Evolutionary conservation across 2,329 filamentous ascomycete genomes (phyloP), one percentile per base, ranked within the genome.

Genomic region (Periconia digitata): DNA sequence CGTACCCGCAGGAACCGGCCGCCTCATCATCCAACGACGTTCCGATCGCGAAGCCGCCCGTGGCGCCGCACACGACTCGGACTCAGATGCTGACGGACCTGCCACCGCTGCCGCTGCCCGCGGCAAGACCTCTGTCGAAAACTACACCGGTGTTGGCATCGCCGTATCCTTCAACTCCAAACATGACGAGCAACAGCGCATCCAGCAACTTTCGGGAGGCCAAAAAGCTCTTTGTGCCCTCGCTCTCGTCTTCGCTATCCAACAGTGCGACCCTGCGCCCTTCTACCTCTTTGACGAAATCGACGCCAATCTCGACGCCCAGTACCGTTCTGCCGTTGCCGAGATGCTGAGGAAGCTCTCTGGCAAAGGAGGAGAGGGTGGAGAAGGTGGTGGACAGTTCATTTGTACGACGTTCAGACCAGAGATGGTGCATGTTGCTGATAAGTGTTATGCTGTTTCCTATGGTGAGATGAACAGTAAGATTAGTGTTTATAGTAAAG

Each of bases 211-310:
- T 54, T 95, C 89, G 61, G 94, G 94, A 78, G 94, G 94, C 24
- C 94, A 99, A 67, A 99, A 99, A 82, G 95, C 90, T 83, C 79
- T 97, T 53, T 97, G 92, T 72, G 94, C 94, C 8, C 83, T 99
- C n/a, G 95, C 94, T 38, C 84, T 99, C 43, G 95, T 99, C 59
- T 99, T 99, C 69, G 94, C 94, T n/a, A 95, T 99, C 59, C 94
- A 99, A 73, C 90, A 92, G 60, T 96, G 92, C 50, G 94, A 99
- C 70, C 94, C 92, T 8, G 95, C 92, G 38, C 94, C 94, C 1
- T 97, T 99, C 80, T 96, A 99, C 70, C 92, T 99, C 64, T 99
- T 99, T 62, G 94, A 99, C 71, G 94, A 99, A 74, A 96, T 99
- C 55, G 94, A 99, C 67, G 94, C 94, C 71, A 99, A 99, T 69